A percentile compares a stretch with the other conserved stretches of the same genome.
Conservation (phyloP, 2,329 filamentous ascomycete species). For the Xylariaceae sp. region DNA sequence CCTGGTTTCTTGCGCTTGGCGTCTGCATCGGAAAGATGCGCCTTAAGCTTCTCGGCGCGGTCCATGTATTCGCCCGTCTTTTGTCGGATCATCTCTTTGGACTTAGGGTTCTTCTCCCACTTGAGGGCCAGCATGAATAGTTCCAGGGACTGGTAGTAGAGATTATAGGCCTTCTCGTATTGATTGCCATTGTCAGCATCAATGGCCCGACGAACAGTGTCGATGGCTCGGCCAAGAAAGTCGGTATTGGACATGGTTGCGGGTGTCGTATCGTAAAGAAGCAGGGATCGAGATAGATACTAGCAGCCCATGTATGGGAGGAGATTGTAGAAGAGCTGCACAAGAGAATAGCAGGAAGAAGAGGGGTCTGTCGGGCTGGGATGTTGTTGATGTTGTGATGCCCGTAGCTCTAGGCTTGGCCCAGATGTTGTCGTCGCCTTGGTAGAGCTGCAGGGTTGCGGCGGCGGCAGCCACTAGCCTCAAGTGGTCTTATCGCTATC, state of each 20-base stretch:
- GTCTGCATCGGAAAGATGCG: constrained; percentile 74
- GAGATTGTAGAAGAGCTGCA: too few relatives aligned
- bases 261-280: background rate
- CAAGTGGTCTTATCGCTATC: too few relatives aligned
- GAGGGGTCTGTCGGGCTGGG: background rate
- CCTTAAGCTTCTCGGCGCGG: constrained; percentile 95
- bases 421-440: background rate
- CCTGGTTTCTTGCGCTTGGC: constrained; percentile 66
- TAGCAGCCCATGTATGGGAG: too few relatives aligned
- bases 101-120: constrained; percentile 98
- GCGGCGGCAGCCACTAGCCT: too few relatives aligned
- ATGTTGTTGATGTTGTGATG: constrained; percentile 1
- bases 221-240: constrained; percentile 94
- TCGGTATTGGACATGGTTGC: constrained; percentile 85
- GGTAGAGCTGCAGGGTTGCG: background rate
- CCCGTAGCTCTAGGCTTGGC: background rate
- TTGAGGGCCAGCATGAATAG: constrained; percentile 98
- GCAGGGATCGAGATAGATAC: too few relatives aligned
- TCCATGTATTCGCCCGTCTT: constrained; percentile 98
- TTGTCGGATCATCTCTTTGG: constrained; percentile 93
- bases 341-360: too few relatives aligned
- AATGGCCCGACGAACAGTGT: constrained; percentile 95
- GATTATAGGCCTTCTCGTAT: constrained; percentile 94
- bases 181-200: constrained; percentile 92
- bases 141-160: constrained; percentile 93